These are phyloP conservation scores for Cutaneotrichosporon daszewskae DNA, from an alignment of 1,284 basidiomycete species.

Conservation along the genomic window DNA sequence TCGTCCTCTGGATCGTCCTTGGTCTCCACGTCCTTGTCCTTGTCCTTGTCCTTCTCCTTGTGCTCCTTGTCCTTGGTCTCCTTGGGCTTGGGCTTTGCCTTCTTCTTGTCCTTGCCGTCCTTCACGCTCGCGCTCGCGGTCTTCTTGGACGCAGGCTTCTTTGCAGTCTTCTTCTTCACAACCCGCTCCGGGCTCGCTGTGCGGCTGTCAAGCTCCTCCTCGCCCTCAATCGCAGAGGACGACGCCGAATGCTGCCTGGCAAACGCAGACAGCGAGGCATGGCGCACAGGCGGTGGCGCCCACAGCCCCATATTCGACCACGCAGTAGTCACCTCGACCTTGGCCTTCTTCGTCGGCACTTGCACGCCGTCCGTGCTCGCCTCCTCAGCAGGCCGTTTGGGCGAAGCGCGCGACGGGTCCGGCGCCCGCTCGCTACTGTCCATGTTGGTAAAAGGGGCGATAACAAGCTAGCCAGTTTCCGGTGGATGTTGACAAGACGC, in stretches of 20 bases:
- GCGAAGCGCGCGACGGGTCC: too few species aligned
- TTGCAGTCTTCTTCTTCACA: not conserved
- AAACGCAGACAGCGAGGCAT: too few species aligned
- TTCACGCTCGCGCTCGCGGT: not conserved
- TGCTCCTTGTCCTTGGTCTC: slow-evolving; percentile 3
- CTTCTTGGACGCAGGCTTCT: not conserved
- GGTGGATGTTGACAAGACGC: slow-evolving; percentile 1
- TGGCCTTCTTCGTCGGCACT: not conserved
- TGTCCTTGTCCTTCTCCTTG: not conserved
- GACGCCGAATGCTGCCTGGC: too few species aligned
- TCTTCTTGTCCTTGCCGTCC: not conserved
- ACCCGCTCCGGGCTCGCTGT: not conserved
- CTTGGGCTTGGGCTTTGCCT: not conserved
- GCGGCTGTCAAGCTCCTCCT: not conserved
- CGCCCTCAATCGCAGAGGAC: too few species aligned
- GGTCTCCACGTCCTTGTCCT: not conserved
- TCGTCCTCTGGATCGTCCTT: not conserved
- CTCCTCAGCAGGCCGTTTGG: too few species aligned
- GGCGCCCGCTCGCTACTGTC: too few species aligned
- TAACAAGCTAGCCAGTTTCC: too few species aligned
- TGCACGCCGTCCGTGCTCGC: too few species aligned
- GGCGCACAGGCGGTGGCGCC: too few species aligned
- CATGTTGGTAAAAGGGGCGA: not conserved
- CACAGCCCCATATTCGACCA: too few species aligned
- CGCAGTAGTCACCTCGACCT: too few species aligned